These are phyloP conservation scores for Melampsora abietis-canadensis DNA, from an alignment of 1,284 basidiomycete species.

Conservation along the genomic window DNA sequence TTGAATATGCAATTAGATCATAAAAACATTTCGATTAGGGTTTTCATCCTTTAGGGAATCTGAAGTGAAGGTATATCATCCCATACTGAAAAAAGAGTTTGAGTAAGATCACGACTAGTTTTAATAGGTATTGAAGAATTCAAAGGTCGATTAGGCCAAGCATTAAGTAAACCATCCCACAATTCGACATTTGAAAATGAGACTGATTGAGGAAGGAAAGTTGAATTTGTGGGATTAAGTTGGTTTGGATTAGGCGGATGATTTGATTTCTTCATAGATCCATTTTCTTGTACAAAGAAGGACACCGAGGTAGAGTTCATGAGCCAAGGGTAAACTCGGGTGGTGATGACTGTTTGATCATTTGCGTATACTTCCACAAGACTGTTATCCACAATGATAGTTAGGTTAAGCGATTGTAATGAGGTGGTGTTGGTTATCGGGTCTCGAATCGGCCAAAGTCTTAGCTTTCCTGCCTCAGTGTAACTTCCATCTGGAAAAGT, in stretches of 20 bases:
- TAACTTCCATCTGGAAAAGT: conserved; percentile 43
- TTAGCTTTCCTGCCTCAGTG: conserved; percentile 47
- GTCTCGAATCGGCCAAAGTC: conserved; percentile 46
- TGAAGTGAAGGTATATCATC: no score
- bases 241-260: background rate
- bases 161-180: conserved; percentile 34
- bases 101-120: no score
- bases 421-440: background rate
- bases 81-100: no score
- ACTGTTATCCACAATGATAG: conserved; percentile 51
- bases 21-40: no score
- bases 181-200: conserved; percentile 24
- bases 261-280: background rate
- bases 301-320: conserved; percentile 7
- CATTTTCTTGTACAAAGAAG: conserved; percentile 6
- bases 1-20: no score
- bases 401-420: conserved; percentile 47
- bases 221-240: background rate
- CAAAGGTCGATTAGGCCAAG: conserved; percentile 23
- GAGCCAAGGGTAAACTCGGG: conserved; percentile 49
- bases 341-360: conserved; percentile 50
- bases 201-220: conserved; percentile 20
- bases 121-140: no score
- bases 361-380: conserved; percentile 53
- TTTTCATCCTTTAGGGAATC: no score